Conservation (phyloP, 345 rosid species). For the Sisymbrium altissimum region DNA sequence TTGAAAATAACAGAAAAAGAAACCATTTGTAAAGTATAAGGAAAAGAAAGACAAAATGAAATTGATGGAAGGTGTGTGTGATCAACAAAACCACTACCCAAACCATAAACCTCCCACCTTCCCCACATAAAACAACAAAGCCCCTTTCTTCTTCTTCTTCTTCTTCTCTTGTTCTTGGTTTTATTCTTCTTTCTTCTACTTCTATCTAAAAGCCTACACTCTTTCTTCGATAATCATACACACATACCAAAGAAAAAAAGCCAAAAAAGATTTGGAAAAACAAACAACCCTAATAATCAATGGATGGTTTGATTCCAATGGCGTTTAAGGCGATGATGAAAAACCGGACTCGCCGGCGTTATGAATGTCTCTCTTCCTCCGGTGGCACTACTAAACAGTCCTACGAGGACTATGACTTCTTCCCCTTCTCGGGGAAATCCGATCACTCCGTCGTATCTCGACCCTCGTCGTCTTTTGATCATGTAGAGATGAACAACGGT, state of each 20-base stretch:
- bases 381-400: slow-evolving; percentile 1
- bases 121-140: neutral
- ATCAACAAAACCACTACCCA: slow-evolving; percentile 29
- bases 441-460: neutral
- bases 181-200: neutral
- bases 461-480: slow-evolving; percentile 2
- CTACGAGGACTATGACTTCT: neutral
- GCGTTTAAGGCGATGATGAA: slow-evolving; percentile 62
- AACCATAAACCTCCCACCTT: slow-evolving; percentile 21
- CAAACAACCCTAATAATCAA: slow-evolving; percentile 9
- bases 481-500: slow-evolving; percentile 21
- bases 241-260: neutral
- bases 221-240: neutral
- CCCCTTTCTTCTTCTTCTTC: neutral
- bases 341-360: slow-evolving; percentile 48
- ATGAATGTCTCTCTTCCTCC: slow-evolving; percentile 64
- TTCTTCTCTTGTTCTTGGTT: neutral
- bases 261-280: neutral
- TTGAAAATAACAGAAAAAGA: neutral
- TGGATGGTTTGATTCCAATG: slow-evolving; percentile 87
- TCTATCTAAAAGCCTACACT: no score
- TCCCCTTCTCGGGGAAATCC: slow-evolving; percentile 1
- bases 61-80: slow-evolving; percentile 3
- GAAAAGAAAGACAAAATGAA: slow-evolving; percentile 12
- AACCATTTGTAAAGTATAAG: neutral